Evolutionary conservation across 148 eudicot genomes (phyloP), one percentile per base, ranked within the genome.

Genomic region (Beta vulgaris): DNA sequence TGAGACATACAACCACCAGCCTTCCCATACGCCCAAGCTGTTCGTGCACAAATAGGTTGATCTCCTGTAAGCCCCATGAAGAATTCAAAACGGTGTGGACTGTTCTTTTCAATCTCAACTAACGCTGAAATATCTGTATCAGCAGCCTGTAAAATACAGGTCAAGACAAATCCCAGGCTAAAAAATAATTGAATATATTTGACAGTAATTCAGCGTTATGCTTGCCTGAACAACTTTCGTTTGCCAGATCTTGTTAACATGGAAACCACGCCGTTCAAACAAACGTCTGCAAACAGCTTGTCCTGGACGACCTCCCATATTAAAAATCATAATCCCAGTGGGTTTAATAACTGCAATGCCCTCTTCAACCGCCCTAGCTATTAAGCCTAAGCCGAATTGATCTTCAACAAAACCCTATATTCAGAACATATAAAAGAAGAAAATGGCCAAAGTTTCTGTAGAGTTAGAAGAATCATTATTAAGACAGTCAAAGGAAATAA

Each of bases 241-340:
- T 84, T 92, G 98, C 98, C 98, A 95, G 70, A 95, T 90, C 85
- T 90, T 90, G 86, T 87, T 80, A 71, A 95, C 91, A 77, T 72
- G 83, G 62, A 95, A 88, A 74, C 98, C 98, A 82, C 98, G 98
- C 23, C 98, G 91, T 77, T 92, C 96, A 87, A 95, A 95, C 82
- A 95, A 82, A 66, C 98, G 98, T 77, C 86, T 86, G 79, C 98
- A 95, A 76, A 95, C 98, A 79, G 89, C 96, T 88, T 95, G 96
- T 74, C 98, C 98, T 61, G 98, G 98, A 72, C 98, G 96, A 55
- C 98, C 98, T 78, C 98, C 98, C 98, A 95, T 95, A 77, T 95
- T 95, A 73, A 95, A 95, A 48, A 92, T 90, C 97, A 95, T 90
- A 78, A 92, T 86, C 59, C 98, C 98, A 63, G 84, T 82, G 55